These are phyloP conservation scores for Porcisia deanei DNA, from an alignment of 208 protist species.

Conservation along the genomic window DNA sequence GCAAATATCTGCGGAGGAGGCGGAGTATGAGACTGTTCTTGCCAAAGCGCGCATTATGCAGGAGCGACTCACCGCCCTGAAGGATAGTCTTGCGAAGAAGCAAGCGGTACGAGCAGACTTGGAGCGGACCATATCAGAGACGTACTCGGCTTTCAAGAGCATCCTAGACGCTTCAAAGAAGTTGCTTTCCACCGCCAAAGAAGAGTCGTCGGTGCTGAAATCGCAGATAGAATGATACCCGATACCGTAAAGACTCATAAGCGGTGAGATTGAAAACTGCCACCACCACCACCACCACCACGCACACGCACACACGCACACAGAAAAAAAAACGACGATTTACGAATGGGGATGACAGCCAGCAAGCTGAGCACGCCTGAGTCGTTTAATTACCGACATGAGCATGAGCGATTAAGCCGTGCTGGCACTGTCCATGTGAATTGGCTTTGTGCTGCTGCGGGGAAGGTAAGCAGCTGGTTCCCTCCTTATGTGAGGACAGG, in stretches of 20 bases:
- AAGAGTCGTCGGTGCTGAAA: conserved; percentile 50
- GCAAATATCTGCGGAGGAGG: conserved; percentile 77
- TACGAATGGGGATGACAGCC: not conserved
- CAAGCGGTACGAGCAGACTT: conserved; percentile 52
- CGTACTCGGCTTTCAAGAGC: conserved; percentile 79
- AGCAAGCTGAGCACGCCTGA: not conserved
- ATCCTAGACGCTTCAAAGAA: conserved; percentile 89
- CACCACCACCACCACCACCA: not conserved
- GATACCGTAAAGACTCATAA: not conserved
- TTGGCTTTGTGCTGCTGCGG: no score
- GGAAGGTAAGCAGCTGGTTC: no score
- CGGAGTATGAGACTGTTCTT: conserved; percentile 50
- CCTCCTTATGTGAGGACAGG: no score
- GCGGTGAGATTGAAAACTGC: not conserved
- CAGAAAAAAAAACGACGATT: not conserved
- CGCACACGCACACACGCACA: not conserved
- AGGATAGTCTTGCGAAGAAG: conserved; percentile 65
- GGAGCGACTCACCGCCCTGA: conserved; percentile 40
- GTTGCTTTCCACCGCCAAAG: conserved; percentile 68
- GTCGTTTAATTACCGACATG: no score
- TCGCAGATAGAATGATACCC: conserved; percentile 19
- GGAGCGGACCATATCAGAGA: conserved; percentile 81
- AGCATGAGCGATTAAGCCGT: no score
- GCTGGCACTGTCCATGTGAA: no score
- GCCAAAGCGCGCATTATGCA: conserved; percentile 62